Evolutionary conservation across 768 basidiomycete species (phyloP), one percentile per base, ranked within the genome.

Genomic region (Leccinum subtestaceum): DNA sequence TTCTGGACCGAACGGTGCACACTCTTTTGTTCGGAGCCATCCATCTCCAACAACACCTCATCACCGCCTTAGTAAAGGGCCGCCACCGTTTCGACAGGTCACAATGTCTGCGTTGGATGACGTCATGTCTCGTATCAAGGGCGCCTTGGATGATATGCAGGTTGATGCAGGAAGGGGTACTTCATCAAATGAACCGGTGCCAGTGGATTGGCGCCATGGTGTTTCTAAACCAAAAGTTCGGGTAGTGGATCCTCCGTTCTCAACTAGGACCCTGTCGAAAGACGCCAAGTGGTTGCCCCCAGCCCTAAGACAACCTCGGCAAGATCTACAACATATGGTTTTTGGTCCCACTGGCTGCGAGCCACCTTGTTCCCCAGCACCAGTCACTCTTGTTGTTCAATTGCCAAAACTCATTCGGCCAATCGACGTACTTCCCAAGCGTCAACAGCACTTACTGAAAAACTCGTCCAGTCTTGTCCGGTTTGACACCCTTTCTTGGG

Each of bases 51-150:
- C 59, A 15, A 25, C 29, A 29, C 58, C 63, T 31, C 57, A 65
- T 3, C 67, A 74, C 43, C 72, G 71, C 36, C 59, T 55, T 29
- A 45, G 57, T 31, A 72, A 65, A 56, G 63, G 58, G 11, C 59
- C 63, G 11, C 56, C 69, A 8, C 67, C 74, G 4, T 82, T 75
- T 62, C 75, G 79, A 47, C 81, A 84, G 52, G 78, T 77, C 19
- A 73, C 81, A 31, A 90, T 92, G 84, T 86, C 89, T 2, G 82
- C 90, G 17, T 74, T 93, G 61, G 85, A 91, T 67, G 90, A 94
- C 67, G 83, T 85, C 27, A 91, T 94, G 83, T 90, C 89, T 6
- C 84, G 92, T 45, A 93, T 94, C 67, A 93, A 87, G 67, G 91
- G 89, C 32, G 92, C 87, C 13, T 67, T 94, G 57, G 81, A 84